Percentiles rank a stretch among this genome's conserved stretches.
Conservation (phyloP, 805 yeast genomes). For the Candida tibetensis region DNA sequence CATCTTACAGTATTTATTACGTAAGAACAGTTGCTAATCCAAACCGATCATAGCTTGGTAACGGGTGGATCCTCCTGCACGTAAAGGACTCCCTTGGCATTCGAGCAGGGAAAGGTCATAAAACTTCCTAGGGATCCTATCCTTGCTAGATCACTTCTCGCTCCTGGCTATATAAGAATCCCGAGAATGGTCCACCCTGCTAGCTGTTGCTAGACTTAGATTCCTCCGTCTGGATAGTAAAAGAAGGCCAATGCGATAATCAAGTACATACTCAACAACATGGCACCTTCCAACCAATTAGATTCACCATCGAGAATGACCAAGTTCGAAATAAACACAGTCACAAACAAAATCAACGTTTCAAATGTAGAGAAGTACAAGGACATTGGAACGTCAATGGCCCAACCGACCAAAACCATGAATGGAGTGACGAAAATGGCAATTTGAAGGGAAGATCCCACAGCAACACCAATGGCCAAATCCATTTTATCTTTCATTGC, state of each 20-base stretch:
- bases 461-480: slow-evolving; percentile 93
- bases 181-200: too few relatives aligned
- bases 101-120: too few relatives aligned
- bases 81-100: too few relatives aligned
- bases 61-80: too few relatives aligned
- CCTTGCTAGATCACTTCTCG: too few relatives aligned
- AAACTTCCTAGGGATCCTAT: too few relatives aligned
- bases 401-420: slow-evolving; percentile 94
- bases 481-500: slow-evolving; percentile 98
- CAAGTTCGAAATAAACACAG: slow-evolving; percentile 85
- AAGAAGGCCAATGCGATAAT: slow-evolving; percentile 88
- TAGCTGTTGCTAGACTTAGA: too few relatives aligned
- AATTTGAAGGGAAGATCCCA: slow-evolving; percentile 93
- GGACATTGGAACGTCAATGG: slow-evolving; percentile 86
- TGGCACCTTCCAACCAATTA: slow-evolving; percentile 95
- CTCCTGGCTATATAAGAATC: too few relatives aligned
- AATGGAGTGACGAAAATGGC: slow-evolving; percentile 95
- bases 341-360: slow-evolving; percentile 85
- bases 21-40: too few relatives aligned
- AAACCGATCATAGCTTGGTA: too few relatives aligned
- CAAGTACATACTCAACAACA: slow-evolving; percentile 82
- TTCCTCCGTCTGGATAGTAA: slow-evolving; percentile 66
- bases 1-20: too few relatives aligned
- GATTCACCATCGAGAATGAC: slow-evolving; percentile 90
- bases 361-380: slow-evolving; percentile 89